Evolutionary conservation across 805 yeast species (phyloP), one percentile per base, ranked within the genome.

Genomic region (Candida silvatica): DNA sequence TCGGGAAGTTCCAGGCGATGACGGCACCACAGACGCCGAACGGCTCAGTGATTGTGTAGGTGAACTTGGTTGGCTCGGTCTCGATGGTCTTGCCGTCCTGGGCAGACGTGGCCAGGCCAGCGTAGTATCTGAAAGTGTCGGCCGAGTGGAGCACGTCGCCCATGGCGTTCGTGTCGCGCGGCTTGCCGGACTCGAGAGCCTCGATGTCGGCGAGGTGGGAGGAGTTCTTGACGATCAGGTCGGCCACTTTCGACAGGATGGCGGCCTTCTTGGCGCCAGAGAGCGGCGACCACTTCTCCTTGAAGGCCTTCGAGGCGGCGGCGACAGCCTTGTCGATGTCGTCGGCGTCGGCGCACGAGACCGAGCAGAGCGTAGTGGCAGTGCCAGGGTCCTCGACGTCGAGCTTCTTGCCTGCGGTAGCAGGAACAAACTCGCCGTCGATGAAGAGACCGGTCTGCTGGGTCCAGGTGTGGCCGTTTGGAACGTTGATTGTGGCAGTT

Each of bases 381-480:
- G 71, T 69, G 6, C 76, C 62, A 2, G 83, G 81, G 43, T 73
- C 66, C 36, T 63, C 56, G 20, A 77, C 80, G 42, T 68, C 68
- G 15, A 81, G 62, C n/a, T 77, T 74, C 49, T 71, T 64, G 36
- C 70, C 72, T 36, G 71, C 70, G 23, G 61, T 58, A 3, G 59
- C 50, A 20, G 47, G 40, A 37, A 80, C 78, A 51, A 81, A 85
- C 58, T 84, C 84, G 60, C 84, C 84, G 66, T 85, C 80, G 58
- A 88, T 85, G 69, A 84, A 88, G 48, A 88, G 64, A 43, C 96
- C 96, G 8, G 82, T 78, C 48, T 95, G 95, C 64, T 55, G 82
- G 35, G 63, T 64, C 47, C 74, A 74, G 22, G 62, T 54, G 38
- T 61, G 61, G 31, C 81, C 81, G 49, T 71, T 76, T 39, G 81